phyloP scores from a whole-genome alignment of 345 rosid genomes.

The Xanthoceras sorbifolium region DNA sequence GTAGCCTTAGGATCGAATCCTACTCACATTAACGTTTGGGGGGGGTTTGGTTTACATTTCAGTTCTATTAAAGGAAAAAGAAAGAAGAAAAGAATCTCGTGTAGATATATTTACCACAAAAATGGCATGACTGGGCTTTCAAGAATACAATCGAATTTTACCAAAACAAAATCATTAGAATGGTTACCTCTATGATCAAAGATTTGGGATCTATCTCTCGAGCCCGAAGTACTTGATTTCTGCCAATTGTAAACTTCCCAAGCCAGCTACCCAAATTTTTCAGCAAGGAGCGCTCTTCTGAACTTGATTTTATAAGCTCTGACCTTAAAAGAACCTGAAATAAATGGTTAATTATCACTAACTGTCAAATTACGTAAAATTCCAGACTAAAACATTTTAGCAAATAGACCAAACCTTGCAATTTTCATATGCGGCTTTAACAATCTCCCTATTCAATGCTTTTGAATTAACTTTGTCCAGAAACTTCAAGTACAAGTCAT shows the following conservation, averaged over 20 bases:
- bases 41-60: neutral
- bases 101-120: neutral
- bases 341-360: neutral
- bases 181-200: constrained; percentile 87
- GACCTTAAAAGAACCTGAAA: constrained; percentile 88
- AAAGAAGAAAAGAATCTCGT: neutral
- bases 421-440: constrained; percentile 85
- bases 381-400: neutral
- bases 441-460: constrained; percentile 77
- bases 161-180: neutral
- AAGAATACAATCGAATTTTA: neutral
- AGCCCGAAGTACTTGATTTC: constrained; percentile 89
- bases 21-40: neutral
- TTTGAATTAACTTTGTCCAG: constrained; percentile 85
- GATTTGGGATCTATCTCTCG: constrained; percentile 98
- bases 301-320: constrained; percentile 96
- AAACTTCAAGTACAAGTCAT: constrained; percentile 92
- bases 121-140: neutral
- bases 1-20: neutral
- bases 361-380: neutral
- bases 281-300: constrained; percentile 93
- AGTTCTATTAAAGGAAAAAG: neutral
- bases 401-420: constrained; percentile 70
- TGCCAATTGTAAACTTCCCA: constrained; percentile 95
- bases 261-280: constrained; percentile 99